A percentile compares a stretch with the other conserved stretches of the same genome.
These are phyloP conservation scores for Chamaecrista fasciculata DNA, from an alignment of 306 rosid species.

Conservation along the genomic window DNA sequence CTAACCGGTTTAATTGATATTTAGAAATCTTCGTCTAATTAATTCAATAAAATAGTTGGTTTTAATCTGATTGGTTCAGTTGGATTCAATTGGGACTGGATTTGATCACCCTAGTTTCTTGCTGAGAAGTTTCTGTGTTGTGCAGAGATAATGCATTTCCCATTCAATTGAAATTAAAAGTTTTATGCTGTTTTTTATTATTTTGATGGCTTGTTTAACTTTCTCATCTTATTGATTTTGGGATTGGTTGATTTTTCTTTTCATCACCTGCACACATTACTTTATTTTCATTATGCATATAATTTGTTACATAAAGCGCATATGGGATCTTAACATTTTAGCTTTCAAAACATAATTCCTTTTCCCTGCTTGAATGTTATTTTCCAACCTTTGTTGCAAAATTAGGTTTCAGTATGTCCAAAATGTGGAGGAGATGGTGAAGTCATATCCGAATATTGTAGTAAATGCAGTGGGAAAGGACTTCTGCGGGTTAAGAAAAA, in stretches of 20 bases:
- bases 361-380: slow-evolving; percentile 4
- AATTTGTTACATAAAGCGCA: slow-evolving; percentile 19
- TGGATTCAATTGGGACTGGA: too few relatives aligned
- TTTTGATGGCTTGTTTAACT: neutral
- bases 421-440: slow-evolving; percentile 94
- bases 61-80: too few relatives aligned
- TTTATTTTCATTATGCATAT: slow-evolving; percentile 21
- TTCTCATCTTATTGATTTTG: slow-evolving; percentile 8
- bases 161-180: neutral
- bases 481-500: slow-evolving; percentile 74
- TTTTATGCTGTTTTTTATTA: neutral
- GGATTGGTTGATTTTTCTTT: slow-evolving; percentile 22
- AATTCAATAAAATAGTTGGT: neutral
- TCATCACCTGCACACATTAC: slow-evolving; percentile 17
- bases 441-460: slow-evolving; percentile 80
- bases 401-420: slow-evolving; percentile 90
- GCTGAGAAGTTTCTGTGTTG: slow-evolving; percentile 20
- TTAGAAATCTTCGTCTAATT: too few relatives aligned
- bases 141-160: slow-evolving; percentile 1
- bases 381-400: slow-evolving; percentile 20
- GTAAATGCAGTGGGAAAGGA: slow-evolving; percentile 91
- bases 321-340: neutral
- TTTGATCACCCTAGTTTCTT: neutral
- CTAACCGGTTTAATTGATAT: too few relatives aligned
- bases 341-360: neutral